Base-by-base conservation (phyloP, 495 filamentous ascomycete genomes). In the Hyphodiscus hymeniophilus region DNA sequence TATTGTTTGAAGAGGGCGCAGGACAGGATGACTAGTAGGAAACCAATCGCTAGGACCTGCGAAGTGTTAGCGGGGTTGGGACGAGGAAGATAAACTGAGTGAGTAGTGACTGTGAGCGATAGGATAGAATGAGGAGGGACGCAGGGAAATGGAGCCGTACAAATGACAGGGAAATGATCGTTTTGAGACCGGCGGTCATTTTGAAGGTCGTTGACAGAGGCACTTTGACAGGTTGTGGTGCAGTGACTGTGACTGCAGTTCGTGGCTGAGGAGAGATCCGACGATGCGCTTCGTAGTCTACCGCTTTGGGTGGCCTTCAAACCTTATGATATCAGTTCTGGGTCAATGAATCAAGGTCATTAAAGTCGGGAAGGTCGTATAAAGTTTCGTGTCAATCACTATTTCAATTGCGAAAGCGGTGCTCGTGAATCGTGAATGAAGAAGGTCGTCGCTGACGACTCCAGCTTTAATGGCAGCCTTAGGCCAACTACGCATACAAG, bases 91-190 rank as follows among this genome's bases (percentile, higher is more conserved):
- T 1, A 15, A 33, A 15, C 36, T 50, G 16, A 48, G 31, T n/a
- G n/a, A n/a, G n/a, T n/a, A n/a, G n/a, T n/a, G n/a, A n/a, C n/a
- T n/a, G n/a, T n/a, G n/a, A n/a, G n/a, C n/a, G 20, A 21, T 38
- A 7, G 8, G 2, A 15, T 35, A 18, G 36, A 16, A 15, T 18
- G 50, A 46, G 24, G 2, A 30, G 18, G 40, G 24, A 26, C 12
- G 15, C 23, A 32, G 16, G 30, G 7, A 3, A 23, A 42, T 7
- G 26, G 42, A 36, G 53, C 56, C 78, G 32, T 77, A 89, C 94
- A 70, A 98, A 98, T 57, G 92, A 96, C 58, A 98, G 88, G 43
- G 84, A 87, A 68, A 98, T 97, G 71, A 98, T 98, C 58, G 94
- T 98, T 69, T 94, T 95, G 53, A 97, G 81, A 63, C 92, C 91